A percentile compares a stretch with the other conserved stretches of the same genome.
These are phyloP conservation scores for Naganishia vishniacii DNA, from an alignment of 768 basidiomycete species.

Conservation along the genomic window DNA sequence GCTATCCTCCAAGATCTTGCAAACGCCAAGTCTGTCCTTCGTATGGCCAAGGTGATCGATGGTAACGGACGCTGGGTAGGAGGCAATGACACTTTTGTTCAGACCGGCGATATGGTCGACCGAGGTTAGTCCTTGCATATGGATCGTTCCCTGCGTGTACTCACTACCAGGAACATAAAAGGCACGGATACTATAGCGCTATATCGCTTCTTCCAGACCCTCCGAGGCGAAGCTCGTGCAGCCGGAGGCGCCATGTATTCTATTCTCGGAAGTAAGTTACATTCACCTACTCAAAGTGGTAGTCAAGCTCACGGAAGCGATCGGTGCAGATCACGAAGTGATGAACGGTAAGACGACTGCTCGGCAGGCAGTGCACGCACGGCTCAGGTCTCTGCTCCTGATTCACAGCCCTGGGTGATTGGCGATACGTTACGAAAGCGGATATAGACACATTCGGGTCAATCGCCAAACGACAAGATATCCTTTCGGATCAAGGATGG, in stretches of 20 bases:
- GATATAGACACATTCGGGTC: constrained; percentile 80
- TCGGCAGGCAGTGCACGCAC: too few relatives aligned
- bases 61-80: constrained; percentile 72
- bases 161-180: too few relatives aligned
- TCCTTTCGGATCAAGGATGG: constrained; percentile 63
- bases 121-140: constrained; percentile 54
- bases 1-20: constrained; percentile 54
- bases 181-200: constrained; percentile 85
- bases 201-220: constrained; percentile 74
- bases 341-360: constrained; percentile 66
- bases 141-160: not conserved
- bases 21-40: constrained; percentile 72
- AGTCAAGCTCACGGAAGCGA: too few relatives aligned
- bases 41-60: constrained; percentile 73
- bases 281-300: not conserved
- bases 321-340: constrained; percentile 75
- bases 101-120: constrained; percentile 94
- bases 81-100: constrained; percentile 76
- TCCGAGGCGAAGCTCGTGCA: constrained; percentile 67
- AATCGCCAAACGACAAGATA: constrained; percentile 64
- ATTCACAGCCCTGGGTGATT: constrained; percentile 61
- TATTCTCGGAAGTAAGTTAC: constrained; percentile 61
- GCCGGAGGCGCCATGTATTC: constrained; percentile 69
- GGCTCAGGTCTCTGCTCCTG: too few relatives aligned
- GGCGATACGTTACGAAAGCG: constrained; percentile 79